Evolutionary conservation across 306 rosid genomes (phyloP), one percentile per base, ranked within the genome.

Genomic region (Fagus sylvatica): DNA sequence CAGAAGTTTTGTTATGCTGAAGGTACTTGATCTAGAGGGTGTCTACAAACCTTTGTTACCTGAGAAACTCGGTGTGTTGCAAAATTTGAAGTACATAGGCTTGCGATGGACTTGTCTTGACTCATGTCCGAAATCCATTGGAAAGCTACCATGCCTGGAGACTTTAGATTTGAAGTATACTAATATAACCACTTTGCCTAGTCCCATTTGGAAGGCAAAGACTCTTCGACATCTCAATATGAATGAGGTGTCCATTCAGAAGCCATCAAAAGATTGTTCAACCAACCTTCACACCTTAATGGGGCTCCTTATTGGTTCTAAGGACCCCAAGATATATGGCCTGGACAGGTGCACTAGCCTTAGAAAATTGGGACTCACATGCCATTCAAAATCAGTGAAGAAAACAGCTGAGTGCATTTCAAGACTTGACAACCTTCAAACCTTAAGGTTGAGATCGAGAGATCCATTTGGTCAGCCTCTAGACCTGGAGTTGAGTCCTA

Each of bases 1-100:
- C n/a, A 17, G 81, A 43, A 71, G 76, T 1, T 78, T 57, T 49
- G 49, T 70, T 6, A 13, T 78, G 33, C 81, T 71, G 4, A 78
- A n/a, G 30, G 81, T 71, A 71, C 75, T 78, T 36, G 81, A 78
- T 71, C 55, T 78, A 11, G 81, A 78, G 5, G 71, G 76, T 17
- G 81, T 78, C 42, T 78, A 59, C 49, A 78, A 78, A 7, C 81
- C 81, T 30, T 2, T 11, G 7, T 56, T 78, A 40, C 62, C 81
- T 1, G 76, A 78, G 5, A 46, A 54, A 4, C 15, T 78, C 0
- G 71, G 81, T 1, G 36, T 59, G 11, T 76, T 78, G 6, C 39
- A 57, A 48, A 7, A 43, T 3, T 51, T 78, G 10, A 78, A 62
- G 54, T 78, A 78, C 30, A 2, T 78, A 8, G 72, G 76, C 71